Evolutionary conservation across 768 basidiomycete species (phyloP), one percentile per base, ranked within the genome.

Genomic region (Tricholoma terreum): DNA sequence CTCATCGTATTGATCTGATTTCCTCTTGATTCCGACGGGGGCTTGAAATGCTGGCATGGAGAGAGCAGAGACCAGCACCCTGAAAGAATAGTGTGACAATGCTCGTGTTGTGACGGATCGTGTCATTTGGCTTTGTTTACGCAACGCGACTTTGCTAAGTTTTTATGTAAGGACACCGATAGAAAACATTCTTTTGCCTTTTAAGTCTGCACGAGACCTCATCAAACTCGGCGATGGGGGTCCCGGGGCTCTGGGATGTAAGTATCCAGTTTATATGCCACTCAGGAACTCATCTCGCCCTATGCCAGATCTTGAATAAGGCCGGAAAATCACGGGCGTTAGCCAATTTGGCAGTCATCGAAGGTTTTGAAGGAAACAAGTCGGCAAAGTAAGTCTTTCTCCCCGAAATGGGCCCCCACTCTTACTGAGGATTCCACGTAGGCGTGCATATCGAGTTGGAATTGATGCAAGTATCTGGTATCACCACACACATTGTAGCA

Each of bases 391-490:
- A 68, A 76, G 58, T 66, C 73, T 19, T 75, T 6, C 77, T 10
- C 81, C 82, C 3, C 67, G 82, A 4, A 79, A 80, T 0, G 73
- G 82, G 36, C 69, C 84, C 34, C 72, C 83, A n/a, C 75, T 81
- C 35, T 67, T 72, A 38, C 75, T 83, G 24, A 53, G 33, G 55
- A 19, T 7, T 42, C 10, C 4, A 10, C 30, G 10, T 53, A 70
- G 63, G 81, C 84, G 15, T 77, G 85, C 46, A 72, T 87, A 66
- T 57, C 79, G 84, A 38, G 74, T 90, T 54, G 88, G 87, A 7
- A 83, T 89, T 40, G 88, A 89, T 59, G 87, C 85, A 14, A 83
- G 81, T 35, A 85, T 87, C 50, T 86, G 84, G 85, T 84, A 85
- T 63, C 80, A 80, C 56, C 87, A 89, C 60, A 80, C 81, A 3